Evolutionary conservation across 1,284 basidiomycete genomes (phyloP).

Genomic region (Ganoderma multipileum): DNA sequence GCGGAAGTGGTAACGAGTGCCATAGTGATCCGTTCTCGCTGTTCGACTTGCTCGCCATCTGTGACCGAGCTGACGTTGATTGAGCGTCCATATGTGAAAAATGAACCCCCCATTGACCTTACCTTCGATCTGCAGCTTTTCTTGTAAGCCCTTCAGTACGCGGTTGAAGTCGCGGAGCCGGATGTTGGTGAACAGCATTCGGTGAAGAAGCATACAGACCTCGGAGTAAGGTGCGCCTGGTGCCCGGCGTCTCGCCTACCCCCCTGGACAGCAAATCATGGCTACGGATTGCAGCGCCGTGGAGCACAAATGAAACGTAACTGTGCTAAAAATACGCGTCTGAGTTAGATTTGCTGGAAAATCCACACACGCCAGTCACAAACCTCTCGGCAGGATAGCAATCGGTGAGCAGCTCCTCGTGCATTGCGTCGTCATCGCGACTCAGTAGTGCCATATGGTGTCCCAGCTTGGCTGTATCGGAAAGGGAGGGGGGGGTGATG

Average conservation of each 20-base stretch:
- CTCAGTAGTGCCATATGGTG: conserved; percentile 92
- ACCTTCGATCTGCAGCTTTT: conserved; percentile 83
- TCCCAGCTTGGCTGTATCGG: conserved; percentile 91
- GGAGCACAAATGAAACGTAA: conserved; percentile 86
- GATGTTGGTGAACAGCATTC: conserved; percentile 95
- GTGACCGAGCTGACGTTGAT: background rate
- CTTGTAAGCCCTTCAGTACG: conserved; percentile 84
- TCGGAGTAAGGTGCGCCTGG: conserved; percentile 84
- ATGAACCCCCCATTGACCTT: conserved; percentile 10
- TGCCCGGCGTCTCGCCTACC: conserved; percentile 74
- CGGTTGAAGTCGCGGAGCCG: conserved; percentile 90
- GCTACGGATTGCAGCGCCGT: conserved; percentile 89
- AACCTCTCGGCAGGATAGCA: conserved; percentile 98
- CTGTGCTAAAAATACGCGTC: conserved; percentile 62
- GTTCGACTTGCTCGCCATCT: conserved; percentile 56
- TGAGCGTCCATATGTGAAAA: conserved; percentile 5
- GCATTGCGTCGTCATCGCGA: conserved; percentile 81
- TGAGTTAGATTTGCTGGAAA: conserved; percentile 7
- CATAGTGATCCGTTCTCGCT: conserved; percentile 97
- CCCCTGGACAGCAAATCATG: conserved; percentile 80
- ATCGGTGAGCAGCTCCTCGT: conserved; percentile 87
- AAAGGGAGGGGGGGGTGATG: conserved; percentile 90
- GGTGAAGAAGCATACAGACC: conserved; percentile 91
- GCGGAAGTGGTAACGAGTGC: conserved; percentile 84
- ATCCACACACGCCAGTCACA: background rate